Evolutionary conservation across 2,329 filamentous ascomycete genomes (phyloP), one percentile per base, ranked within the genome.

Genomic region (Daldinia eschscholtzii): DNA sequence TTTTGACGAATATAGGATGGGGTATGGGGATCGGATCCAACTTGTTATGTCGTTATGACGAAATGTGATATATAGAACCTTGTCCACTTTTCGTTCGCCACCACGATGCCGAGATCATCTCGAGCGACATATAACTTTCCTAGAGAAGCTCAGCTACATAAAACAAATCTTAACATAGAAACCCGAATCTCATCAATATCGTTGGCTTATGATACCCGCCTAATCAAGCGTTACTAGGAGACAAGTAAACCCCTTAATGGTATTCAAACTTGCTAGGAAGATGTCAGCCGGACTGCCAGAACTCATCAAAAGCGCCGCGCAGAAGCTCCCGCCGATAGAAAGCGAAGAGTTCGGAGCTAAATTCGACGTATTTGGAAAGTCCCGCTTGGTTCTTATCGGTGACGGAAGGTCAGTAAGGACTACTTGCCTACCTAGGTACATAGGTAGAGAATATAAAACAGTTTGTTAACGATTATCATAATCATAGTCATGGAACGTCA

Each of bases 401-500:
- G 83, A 84, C 69, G 81, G 79, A 37, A 84, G 81, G 65, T 67
- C 18, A 65, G 70, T 60, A 12, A 1, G 10, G 33, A 33, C 30
- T 6, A 5, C 30, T 33, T 33, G 7, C 30, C 30, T 33, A 33
- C 28, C 28, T 30, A 30, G 28, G 28, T 30, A 30, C 7, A 33
- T 35, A 1, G 33, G 33, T 35, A 9, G 10, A 35, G 2, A 35
- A 6, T 2, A 10, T 9, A 33, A 33, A 33, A 15, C 20, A 26
- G 12, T 20, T 13, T 10, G 59, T 15, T 41, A 23, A 33, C 20
- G n/a, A 9, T 37, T 67, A 26, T 64, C 52, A 7, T 4, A 18
- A n/a, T 12, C 26, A 64, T 20, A 73, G 70, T 53, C 85, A 87
- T 74, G 85, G 85, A 30, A 87, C 85, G 2, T 87, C 85, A 0